Base-by-base conservation (phyloP, 148 eudicot species). In the Rhododendron kiyosumense region DNA sequence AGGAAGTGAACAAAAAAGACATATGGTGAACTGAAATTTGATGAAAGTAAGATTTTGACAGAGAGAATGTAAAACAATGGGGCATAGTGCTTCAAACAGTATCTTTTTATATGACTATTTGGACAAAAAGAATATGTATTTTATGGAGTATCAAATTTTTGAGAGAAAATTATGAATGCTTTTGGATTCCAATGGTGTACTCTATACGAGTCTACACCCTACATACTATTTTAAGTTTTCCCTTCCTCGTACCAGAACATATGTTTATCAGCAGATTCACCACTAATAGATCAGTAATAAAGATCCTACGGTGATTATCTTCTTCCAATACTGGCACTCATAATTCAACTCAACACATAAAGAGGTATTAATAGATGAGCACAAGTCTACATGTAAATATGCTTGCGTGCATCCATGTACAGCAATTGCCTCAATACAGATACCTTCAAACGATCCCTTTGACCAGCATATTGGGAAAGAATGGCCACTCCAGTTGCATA, bases 391-490 rank as follows among this genome's bases (percentile, higher is more conserved):
- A 30, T 41, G 52, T 83, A 69, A 14, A 28, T 22, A 30, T 32
- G 81, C 28, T 12, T 30, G 81, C 24, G 13, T 74, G 46, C 34
- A 36, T 41, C 41, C 51, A 38, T 15, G 32, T 52, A 38, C 34
- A 52, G 46, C 26, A 57, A 38, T n/a, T 74, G 7, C 18, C 79
- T 30, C 20, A 4, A 24, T 45, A 43, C 36, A 34, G 22, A 41
- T 94, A 97, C 99, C 99, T 97, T 97, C 89, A 97, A 91, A 83
- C 89, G 95, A 79, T 97, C 99, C 88, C 96, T 93, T 89, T 97
- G 99, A 86, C 92, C 98, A 48, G 94, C 88, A 84, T 95, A 97
- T 89, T 94, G 95, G 51, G 94, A 86, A 80, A 97, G 98, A 85
- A 97, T 93, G 67, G 98, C 99, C 38, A 92, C 94, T 82, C 98